Percentiles rank a stretch among this genome's conserved stretches.
These are phyloP conservation scores for Cinnamomum micranthum DNA, from an alignment of 164 flowering plant genomes.

Conservation along the genomic window DNA sequence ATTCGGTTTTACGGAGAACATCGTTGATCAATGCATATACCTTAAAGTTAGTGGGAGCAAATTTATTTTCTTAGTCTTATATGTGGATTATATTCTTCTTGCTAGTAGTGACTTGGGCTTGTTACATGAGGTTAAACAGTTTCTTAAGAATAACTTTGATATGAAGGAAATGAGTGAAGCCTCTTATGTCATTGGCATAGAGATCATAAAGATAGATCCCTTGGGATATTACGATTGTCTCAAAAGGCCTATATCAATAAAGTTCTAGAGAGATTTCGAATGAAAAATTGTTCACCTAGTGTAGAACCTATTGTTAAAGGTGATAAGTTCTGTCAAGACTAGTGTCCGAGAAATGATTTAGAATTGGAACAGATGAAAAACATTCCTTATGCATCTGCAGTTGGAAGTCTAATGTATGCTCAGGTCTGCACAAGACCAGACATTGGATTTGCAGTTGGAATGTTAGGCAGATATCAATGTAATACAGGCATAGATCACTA, in stretches of 20 bases:
- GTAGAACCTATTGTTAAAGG: neutral
- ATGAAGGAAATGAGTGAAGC: no score
- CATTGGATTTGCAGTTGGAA: neutral
- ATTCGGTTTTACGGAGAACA: no score
- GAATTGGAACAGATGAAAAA: neutral
- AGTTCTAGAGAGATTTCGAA: neutral
- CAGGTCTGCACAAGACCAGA: neutral
- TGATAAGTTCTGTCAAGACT: neutral
- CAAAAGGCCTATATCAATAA: neutral
- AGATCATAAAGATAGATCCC: neutral
- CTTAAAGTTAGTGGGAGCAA: no score
- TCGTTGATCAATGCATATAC: no score
- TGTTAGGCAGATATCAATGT: neutral
- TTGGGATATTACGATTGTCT: neutral
- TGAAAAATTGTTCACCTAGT: neutral
- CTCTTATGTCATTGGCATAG: no score
- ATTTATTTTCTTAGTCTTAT: no score
- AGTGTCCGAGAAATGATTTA: conserved; percentile 1
- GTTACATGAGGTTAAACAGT: no score
- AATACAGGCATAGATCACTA: neutral
- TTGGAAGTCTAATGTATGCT: neutral
- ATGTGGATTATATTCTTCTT: no score
- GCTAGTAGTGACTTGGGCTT: no score
- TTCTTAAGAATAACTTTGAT: no score
- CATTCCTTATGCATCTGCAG: neutral